These are phyloP conservation scores for Telopea speciosissima DNA, from an alignment of 177 flowering plant species.

Conservation along the genomic window DNA sequence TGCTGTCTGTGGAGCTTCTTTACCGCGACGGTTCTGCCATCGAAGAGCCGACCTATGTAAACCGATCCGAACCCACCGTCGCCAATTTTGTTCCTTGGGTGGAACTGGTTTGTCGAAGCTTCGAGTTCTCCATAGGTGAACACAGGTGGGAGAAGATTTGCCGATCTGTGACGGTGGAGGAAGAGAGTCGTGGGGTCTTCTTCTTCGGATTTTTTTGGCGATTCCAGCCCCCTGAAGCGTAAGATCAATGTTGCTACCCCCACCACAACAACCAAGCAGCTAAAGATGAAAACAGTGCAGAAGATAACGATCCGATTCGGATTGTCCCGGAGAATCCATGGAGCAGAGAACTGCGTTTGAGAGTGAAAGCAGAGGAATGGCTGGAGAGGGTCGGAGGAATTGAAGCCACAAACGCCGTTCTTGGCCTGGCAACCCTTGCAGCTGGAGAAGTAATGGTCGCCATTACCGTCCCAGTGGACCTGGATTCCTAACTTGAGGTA, in stretches of 20 bases:
- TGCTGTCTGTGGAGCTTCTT: slow-evolving; percentile 61
- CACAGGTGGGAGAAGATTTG: slow-evolving; percentile 67
- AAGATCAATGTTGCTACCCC: slow-evolving; percentile 18
- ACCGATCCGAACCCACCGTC: slow-evolving; percentile 96
- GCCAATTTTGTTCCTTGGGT: slow-evolving; percentile 71
- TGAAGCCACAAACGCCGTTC: slow-evolving; percentile 54
- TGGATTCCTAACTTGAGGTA: slow-evolving; percentile 25
- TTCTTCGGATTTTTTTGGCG: slow-evolving; percentile 17
- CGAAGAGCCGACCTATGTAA: slow-evolving; percentile 55
- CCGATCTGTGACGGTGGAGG: slow-evolving; percentile 55
- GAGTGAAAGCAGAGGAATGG: slow-evolving; percentile 42
- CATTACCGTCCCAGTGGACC: slow-evolving; percentile 36
- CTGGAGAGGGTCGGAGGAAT: slow-evolving; percentile 43
- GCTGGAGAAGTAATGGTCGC: slow-evolving; percentile 39
- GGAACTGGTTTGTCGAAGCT: slow-evolving; percentile 61
- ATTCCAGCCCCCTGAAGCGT: slow-evolving; percentile 23
- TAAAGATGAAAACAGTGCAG: slow-evolving; percentile 18
- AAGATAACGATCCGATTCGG: slow-evolving; percentile 27
- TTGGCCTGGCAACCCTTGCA: slow-evolving; percentile 39
- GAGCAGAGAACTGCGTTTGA: slow-evolving; percentile 8
- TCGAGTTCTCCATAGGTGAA: slow-evolving; percentile 88
- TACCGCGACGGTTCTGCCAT: slow-evolving; percentile 68
- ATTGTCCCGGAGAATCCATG: slow-evolving; percentile 22
- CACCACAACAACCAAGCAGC: slow-evolving; percentile 28
- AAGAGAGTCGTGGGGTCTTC: slow-evolving; percentile 63